Evolutionary conservation across 306 rosid genomes (phyloP), one percentile per base, ranked within the genome.

Genomic region (Arachis hypogaea): DNA sequence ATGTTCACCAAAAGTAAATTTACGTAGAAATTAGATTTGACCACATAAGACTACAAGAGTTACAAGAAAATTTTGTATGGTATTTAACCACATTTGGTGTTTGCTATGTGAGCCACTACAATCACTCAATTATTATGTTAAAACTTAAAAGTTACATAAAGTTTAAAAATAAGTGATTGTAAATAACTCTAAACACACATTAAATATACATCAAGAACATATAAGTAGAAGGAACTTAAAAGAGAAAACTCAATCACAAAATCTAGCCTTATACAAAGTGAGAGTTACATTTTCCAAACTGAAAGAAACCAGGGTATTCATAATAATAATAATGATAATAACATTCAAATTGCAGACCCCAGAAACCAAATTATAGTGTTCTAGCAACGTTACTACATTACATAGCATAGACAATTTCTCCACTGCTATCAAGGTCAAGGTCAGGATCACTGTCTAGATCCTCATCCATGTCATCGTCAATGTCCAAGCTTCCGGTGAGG

Each of bases 401-500:
- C 89, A 94, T 74, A 56, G 98, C 98, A 78, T 89, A 94, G 0
- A 94, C 94, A 59, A 88, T 84, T 72, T 93, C 97, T 66, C 98
- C 97, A 11, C 96, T 94, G 85, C 97, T 94, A 82, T 94, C 96
- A 7, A 86, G 71, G 74, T 94, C 97, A 43, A 94, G 89, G 61
- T 94, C 97, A 3, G 96, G 90, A 75, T 91, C 98, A 1, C 85
- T 63, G 63, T 93, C 98, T 9, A 84, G 80, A 67, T 92, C 96
- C 67, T 93, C 96, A 9, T 88, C 98, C 98, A 89, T 91, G 83
- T 94, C 97, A 4, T 91, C 92, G 11, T 92, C 98, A 2, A 93
- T 86, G 71, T 93, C 98, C 81, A 91, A 87, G 83, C 93, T 86
- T 46, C 92, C 94, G 11, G 91, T 85, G 33, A 94, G 94, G 70